phyloP scores from a whole-genome alignment of 768 basidiomycete genomes.

The Lactarius vividus region DNA sequence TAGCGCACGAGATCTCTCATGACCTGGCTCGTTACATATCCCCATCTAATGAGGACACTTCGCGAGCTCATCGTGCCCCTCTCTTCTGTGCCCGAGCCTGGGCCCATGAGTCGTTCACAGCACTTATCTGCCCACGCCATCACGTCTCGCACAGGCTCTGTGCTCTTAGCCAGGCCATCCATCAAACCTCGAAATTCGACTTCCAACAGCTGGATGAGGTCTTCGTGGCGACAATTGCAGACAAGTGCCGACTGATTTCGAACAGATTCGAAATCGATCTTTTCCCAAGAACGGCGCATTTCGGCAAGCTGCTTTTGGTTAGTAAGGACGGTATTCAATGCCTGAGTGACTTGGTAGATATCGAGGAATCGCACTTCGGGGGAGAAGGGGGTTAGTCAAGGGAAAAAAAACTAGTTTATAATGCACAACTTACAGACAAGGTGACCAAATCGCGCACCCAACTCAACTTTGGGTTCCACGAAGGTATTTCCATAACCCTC shows the following conservation, averaged over 20 bases:
- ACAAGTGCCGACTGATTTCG: slow-evolving; percentile 91
- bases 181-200: slow-evolving; percentile 79
- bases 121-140: slow-evolving; percentile 93
- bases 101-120: slow-evolving; percentile 79
- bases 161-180: slow-evolving; percentile 67
- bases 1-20: slow-evolving; percentile 82
- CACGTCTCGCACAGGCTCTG: slow-evolving; percentile 79
- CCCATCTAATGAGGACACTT: slow-evolving; percentile 87
- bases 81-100: slow-evolving; percentile 63
- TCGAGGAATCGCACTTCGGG: slow-evolving; percentile 81
- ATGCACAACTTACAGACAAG: slow-evolving; percentile 66
- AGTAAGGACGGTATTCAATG: slow-evolving; percentile 81
- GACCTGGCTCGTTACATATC: slow-evolving; percentile 89
- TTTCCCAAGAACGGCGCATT: slow-evolving; percentile 86
- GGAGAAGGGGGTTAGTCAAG: slow-evolving; percentile 28
- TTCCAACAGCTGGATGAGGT: slow-evolving; percentile 79
- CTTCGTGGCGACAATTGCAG: slow-evolving; percentile 90
- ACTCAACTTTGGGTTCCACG: slow-evolving; percentile 87
- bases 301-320: slow-evolving; percentile 82
- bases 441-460: slow-evolving; percentile 88
- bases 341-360: slow-evolving; percentile 90
- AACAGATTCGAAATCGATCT: slow-evolving; percentile 88
- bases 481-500: slow-evolving; percentile 86
- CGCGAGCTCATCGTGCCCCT: slow-evolving; percentile 80
- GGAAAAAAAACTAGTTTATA: neutral